Evolutionary conservation across 306 rosid genomes (phyloP), one percentile per base, ranked within the genome.

Genomic region (Sesbania bispinosa): DNA sequence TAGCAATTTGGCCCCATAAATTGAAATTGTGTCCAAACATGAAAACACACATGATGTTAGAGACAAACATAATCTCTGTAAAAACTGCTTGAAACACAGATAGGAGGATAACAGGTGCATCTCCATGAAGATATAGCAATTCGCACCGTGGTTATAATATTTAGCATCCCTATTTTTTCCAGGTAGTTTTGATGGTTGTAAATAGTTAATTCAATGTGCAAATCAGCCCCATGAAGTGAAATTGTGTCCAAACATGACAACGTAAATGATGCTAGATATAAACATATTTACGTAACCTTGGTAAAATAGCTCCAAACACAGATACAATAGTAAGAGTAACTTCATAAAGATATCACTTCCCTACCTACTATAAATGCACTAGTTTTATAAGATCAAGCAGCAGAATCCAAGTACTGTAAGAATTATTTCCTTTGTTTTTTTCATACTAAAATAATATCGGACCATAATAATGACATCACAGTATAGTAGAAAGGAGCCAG

Each of bases 211-310:
- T 33, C 29, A 38, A 41, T 15, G 75, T 13, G 42, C 38, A 21
- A 15, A 53, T 39, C 3, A 0, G 27, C 42, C 73, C 4, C 46
- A 7, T 32, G 29, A 54, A 41, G 4, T 75, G 65, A 39, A 38
- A 54, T 18, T 9, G 54, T 55, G 29, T 41, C 54, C 19, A 7
- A 39, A 54, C 38, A 57, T 47, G 57, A 26, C 27, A 55, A 18
- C 27, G 41, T 6, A 71, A 5, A 18, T 27, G 32, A 58, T 48
- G 63, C 48, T 19, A 51, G 21, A 19, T 33, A 62, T 35, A 41
- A 23, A 27, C 35, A 43, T 68, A 68, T 30, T 13, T 23, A 69
- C 54, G 15, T 21, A 9, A 27, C 71, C 79, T 62, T 71, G 2
- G 54, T 19, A 14, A 24, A 62, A 50, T 7, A 72, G 62, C 33